Percentiles rank a stretch among this genome's conserved stretches.
These are phyloP conservation scores for Fusarium torulosum DNA, from an alignment of 2,329 filamentous ascomycete species.

Conservation along the genomic window DNA sequence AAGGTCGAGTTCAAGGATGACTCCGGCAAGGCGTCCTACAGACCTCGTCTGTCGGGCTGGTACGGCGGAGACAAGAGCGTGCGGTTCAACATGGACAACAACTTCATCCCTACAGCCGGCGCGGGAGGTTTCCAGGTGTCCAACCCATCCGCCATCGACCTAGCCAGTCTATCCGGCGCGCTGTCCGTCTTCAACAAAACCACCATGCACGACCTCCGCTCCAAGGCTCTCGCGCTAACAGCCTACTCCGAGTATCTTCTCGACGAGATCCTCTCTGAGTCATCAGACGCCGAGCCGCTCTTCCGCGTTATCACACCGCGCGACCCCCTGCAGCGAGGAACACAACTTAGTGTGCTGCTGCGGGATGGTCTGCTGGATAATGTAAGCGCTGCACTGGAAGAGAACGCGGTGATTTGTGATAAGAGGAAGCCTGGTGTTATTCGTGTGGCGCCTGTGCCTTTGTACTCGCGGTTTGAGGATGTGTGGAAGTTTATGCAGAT, in stretches of 20 bases:
- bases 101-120: constrained; percentile 80
- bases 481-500: constrained; percentile 66
- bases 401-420: constrained; percentile 80
- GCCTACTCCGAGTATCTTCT: constrained; percentile 81
- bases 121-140: constrained; percentile 87
- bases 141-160: constrained; percentile 83
- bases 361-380: constrained; percentile 76
- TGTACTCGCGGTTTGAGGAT: constrained; percentile 86
- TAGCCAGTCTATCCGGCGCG: constrained; percentile 79
- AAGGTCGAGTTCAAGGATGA: constrained; percentile 59
- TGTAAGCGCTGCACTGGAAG: constrained; percentile 73
- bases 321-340: constrained; percentile 76
- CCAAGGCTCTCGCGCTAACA: constrained; percentile 79
- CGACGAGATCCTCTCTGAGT: constrained; percentile 55
- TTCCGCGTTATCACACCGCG: constrained; percentile 78
- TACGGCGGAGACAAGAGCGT: constrained; percentile 84
- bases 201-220: constrained; percentile 74
- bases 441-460: constrained; percentile 82
- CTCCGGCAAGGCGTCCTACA: constrained; percentile 61
- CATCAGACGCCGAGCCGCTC: constrained; percentile 51
- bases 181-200: constrained; percentile 81
- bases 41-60: constrained; percentile 82
- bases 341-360: constrained; percentile 82
- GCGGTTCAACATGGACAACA: constrained; percentile 86
- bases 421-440: constrained; percentile 89